Conservation (phyloP, 768 basidiomycete species). For the Psilocybe cubensis region DNA sequence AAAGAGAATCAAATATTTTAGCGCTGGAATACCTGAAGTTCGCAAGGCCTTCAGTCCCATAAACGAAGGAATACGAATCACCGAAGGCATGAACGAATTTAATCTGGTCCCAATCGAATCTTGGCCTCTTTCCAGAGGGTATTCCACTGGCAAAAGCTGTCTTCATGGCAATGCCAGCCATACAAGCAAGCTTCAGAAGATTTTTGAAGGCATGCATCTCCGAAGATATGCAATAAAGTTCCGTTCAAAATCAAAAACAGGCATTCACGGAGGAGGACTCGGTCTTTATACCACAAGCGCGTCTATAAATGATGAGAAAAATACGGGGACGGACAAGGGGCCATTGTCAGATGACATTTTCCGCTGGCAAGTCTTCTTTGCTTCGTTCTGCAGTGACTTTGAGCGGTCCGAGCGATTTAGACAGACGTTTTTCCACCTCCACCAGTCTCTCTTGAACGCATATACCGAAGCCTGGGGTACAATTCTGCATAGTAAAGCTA, state of each 20-base stretch:
- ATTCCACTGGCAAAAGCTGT: not conserved
- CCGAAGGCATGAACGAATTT: constrained; percentile 57
- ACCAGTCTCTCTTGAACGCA: no score
- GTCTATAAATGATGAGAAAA: not conserved
- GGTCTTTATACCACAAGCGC: not conserved
- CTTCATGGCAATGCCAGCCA: not conserved
- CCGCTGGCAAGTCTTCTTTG: not conserved
- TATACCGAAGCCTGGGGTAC: no score
- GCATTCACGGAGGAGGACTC: no score
- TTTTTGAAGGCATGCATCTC: not conserved
- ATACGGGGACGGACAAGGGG: not conserved
- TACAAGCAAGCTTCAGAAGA: not conserved
- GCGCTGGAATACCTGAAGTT: constrained; percentile 59
- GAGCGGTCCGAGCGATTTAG: not conserved
- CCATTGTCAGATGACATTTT: not conserved
- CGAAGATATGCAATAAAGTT: not conserved
- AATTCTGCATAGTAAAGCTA: no score
- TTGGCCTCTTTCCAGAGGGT: not conserved
- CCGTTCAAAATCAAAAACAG: not conserved
- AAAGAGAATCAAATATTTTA: not conserved
- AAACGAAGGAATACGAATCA: constrained; percentile 60
- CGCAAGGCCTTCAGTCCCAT: constrained; percentile 48
- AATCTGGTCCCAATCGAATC: constrained; percentile 46
- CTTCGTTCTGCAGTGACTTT: not conserved
- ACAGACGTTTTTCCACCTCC: no score